Base-by-base conservation (phyloP, 805 yeast genomes). In the Wickerhamia fluorescens region DNA sequence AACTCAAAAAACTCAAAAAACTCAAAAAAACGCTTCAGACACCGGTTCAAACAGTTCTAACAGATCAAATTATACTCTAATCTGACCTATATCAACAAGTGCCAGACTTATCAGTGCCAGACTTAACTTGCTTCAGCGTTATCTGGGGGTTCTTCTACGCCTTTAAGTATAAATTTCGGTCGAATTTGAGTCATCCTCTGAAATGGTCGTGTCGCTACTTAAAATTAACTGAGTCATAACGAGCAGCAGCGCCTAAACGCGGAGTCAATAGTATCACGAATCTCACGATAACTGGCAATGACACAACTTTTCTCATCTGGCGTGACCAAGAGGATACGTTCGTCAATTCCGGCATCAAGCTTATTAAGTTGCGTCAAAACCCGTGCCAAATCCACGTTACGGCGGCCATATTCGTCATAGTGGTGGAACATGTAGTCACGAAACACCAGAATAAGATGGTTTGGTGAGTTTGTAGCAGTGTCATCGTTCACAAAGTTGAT, bases 341-440 rank as follows among this genome's bases (percentile, higher is more conserved):
- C 98, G 29, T 84, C 87, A 19, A 80, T 69, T 1, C 96, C 97
- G 5, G 89, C 94, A 49, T 92, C 98, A 40, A 92, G 62, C 55
- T 89, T 92, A 57, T 89, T 89, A 45, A 92, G 61, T 44, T 81
- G 73, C 28, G 74, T 64, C 36, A 92, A 59, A 5, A 87, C 88
- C 51, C 86, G 86, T 1, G 87, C 78, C 42, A 92, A 62, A 53
- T 92, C 96, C 33, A 86, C 59, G 2, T 77, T 72, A 3, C 95
- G 87, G 43, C 70, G 69, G 9, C 95, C 95, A 14, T 55, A 54
- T 29, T 80, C 88, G 51, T 85, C 87, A 21, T 68, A 71, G 49
- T 85, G 94, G 46, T 83, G 92, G 58, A 88, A 92, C 2, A 87
- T 79, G 47, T 75, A 84, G 52, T 88, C 94, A 31, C 78, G 70